A percentile compares a stretch with the other conserved stretches of the same genome.
These are phyloP conservation scores for Trebouxia sp. DNA, from an alignment of 139 green algal species.

Conservation along the genomic window DNA sequence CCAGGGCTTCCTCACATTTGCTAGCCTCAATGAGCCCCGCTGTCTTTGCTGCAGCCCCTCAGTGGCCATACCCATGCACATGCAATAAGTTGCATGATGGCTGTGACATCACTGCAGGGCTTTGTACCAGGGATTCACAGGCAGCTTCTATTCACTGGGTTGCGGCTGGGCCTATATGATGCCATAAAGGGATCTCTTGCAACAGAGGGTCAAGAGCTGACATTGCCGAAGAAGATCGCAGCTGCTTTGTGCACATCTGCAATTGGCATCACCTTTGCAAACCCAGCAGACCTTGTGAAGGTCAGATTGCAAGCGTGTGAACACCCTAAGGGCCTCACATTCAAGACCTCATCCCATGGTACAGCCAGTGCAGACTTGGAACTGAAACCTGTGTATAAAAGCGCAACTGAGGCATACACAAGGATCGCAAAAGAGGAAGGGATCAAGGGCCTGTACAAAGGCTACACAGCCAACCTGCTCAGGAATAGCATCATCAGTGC, in stretches of 20 bases:
- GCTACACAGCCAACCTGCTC: constrained; percentile 44
- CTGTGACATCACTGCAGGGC: no score
- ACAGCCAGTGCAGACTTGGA: neutral
- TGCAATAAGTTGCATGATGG: neutral
- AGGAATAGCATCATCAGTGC: constrained; percentile 47
- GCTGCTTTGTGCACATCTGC: constrained; percentile 27
- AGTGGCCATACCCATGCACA: neutral
- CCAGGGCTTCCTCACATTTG: no score
- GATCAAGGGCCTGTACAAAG: constrained; percentile 31
- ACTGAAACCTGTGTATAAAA: constrained; percentile 15
- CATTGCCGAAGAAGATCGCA: constrained; percentile 19
- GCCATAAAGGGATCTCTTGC: constrained; percentile 2
- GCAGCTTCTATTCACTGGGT: constrained; percentile 51
- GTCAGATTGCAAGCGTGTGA: constrained; percentile 33
- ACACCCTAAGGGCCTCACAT: neutral
- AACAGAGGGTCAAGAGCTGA: neutral
- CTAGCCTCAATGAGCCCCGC: neutral
- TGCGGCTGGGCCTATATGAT: constrained; percentile 49
- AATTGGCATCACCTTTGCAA: constrained; percentile 41
- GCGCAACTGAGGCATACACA: constrained; percentile 11
- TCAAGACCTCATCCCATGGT: neutral
- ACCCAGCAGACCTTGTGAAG: constrained; percentile 48
- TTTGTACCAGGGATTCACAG: constrained; percentile 41
- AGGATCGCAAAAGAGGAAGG: constrained; percentile 32
- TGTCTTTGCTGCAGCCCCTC: neutral